phyloP scores from a whole-genome alignment of 176 grass and related monocot species.

The Bonia amplexicaulis region DNA sequence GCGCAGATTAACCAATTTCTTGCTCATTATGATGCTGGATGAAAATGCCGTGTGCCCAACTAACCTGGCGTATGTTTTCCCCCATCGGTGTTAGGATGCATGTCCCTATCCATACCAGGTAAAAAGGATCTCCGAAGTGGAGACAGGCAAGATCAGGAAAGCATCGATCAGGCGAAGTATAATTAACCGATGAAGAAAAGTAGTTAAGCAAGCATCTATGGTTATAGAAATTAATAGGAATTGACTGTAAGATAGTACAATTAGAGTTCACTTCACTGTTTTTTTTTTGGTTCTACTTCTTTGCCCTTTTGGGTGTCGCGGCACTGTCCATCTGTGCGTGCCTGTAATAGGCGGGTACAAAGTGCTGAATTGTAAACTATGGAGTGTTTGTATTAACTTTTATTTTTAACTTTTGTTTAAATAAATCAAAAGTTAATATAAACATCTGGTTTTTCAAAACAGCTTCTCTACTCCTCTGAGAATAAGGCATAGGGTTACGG shows the following conservation, averaged over 20 bases:
- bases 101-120: slow-evolving; percentile 30
- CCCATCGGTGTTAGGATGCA: slow-evolving; percentile 22
- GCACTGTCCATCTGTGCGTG: not conserved
- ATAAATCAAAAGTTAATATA: too few relatives aligned
- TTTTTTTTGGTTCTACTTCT: not conserved
- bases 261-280: not conserved
- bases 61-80: not conserved
- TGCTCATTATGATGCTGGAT: slow-evolving; percentile 19
- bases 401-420: too few relatives aligned
- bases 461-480: too few relatives aligned
- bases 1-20: not conserved
- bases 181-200: not conserved
- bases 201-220: not conserved
- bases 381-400: too few relatives aligned
- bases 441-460: too few relatives aligned
- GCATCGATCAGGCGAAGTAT: not conserved
- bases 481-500: too few relatives aligned
- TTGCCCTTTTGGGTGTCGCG: not conserved
- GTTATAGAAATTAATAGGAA: not conserved
- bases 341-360: not conserved
- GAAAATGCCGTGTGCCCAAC: not conserved
- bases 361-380: not conserved
- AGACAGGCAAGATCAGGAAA: not conserved
- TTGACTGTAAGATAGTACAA: not conserved
- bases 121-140: slow-evolving; percentile 8